A percentile compares a stretch with the other conserved stretches of the same genome.
Conservation (phyloP, 2,329 filamentous ascomycete species). For the Triangularia verruculosa region DNA sequence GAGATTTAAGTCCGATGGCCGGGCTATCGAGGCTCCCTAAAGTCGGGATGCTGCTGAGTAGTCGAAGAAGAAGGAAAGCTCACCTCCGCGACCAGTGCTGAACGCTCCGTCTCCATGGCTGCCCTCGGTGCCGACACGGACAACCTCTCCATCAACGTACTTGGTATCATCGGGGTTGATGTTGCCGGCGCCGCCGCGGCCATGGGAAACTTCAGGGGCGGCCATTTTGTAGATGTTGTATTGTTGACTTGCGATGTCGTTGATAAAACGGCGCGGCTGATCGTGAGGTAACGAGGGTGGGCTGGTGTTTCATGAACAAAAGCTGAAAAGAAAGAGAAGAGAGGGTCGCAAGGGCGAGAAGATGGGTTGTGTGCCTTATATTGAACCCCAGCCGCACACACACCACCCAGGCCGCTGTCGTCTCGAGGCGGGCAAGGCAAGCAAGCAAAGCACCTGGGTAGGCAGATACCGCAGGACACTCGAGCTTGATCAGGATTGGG, state of each 20-base stretch:
- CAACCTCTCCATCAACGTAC: conserved; percentile 62
- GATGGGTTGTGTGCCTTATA: conserved; percentile 14
- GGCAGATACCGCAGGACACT: not conserved
- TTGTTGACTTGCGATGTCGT: not conserved
- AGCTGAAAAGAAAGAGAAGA: not conserved
- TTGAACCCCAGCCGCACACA: conserved; percentile 8
- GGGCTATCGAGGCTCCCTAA: not conserved
- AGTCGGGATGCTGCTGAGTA: not conserved
- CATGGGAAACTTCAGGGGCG: conserved; percentile 54
- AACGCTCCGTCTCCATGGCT: conserved; percentile 58
- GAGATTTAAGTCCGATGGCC: too few relatives aligned
- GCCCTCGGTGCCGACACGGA: conserved; percentile 51
- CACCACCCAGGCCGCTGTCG: not conserved
- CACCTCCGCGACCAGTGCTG: conserved; percentile 59
- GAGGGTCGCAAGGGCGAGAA: not conserved
- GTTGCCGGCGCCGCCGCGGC: conserved; percentile 61
- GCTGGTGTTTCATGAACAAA: conserved; percentile 2
- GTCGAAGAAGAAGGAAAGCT: not conserved
- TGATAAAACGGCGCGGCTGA: not conserved
- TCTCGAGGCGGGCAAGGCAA: not conserved
- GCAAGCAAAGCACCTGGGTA: not conserved
- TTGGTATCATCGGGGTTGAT: conserved; percentile 55
- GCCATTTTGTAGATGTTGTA: conserved; percentile 29
- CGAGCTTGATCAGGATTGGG: conserved; percentile 7
- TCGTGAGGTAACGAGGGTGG: not conserved